Evolutionary conservation across 2,329 filamentous ascomycete genomes (phyloP), one percentile per base, ranked within the genome.

Genomic region (Penicillium sp.): DNA sequence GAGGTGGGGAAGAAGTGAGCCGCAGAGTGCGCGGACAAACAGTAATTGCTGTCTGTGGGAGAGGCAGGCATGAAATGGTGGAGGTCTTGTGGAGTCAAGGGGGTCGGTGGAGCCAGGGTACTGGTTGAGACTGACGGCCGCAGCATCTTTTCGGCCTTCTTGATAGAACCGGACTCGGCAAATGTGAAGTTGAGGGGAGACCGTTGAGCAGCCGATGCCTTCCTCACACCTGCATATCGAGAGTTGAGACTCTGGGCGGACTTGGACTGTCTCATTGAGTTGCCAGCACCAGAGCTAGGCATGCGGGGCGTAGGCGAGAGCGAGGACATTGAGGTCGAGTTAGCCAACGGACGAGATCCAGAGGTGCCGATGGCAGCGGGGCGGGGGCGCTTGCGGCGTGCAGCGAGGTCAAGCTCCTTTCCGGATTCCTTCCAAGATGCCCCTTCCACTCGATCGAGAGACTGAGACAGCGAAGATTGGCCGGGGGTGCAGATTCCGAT

Each of bases 111-210:
- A 39, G 74, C 72, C 50, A 76, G 54, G 16, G 61, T 69, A 11
- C 65, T 66, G 2, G 70, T 66, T 8, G 73, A 72, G 32, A 70
- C 64, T 7, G 69, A 70, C 7, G 65, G 69, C 46, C 67, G 72
- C 51, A 70, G 58, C 65, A 71, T 66, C 42, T 54, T 44, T 46
- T 73, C 69, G 9, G 69, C 63, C 55, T 69, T 74, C 53, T 69
- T 69, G 57, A 73, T 63, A 32, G 67, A 67, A 16, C 71, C 73
- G 7, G 73, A 65, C 47, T 79, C 76, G n/a, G 75, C 67, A 59
- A 78, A 78, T 6, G 69, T 75, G 46, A 77, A 69, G 42, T 75
- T 76, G 34, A 78, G 65, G 19, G 78, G 78, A n/a, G 78, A 80
- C 27, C 75, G 70, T 47, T 78, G 78, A 42, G 74, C 68, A 39